Percentiles rank a stretch among this genome's conserved stretches.
These are phyloP conservation scores for Limonium bicolor DNA, from an alignment of 148 eudicot genomes.

Conservation along the genomic window DNA sequence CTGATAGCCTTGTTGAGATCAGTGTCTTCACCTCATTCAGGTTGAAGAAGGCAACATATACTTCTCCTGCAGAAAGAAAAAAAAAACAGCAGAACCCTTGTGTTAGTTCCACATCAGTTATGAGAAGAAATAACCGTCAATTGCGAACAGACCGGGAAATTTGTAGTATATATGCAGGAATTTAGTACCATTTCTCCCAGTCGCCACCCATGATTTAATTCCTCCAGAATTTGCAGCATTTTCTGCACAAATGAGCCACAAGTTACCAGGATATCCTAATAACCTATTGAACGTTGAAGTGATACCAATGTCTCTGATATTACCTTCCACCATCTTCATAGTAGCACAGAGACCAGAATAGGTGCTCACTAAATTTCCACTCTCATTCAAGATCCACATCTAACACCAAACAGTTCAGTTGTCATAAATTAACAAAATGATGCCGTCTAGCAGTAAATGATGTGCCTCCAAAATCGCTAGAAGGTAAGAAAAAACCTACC, in stretches of 20 bases:
- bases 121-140: background rate
- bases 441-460: background rate
- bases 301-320: background rate
- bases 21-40: conserved; percentile 23
- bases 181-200: conserved; percentile 54
- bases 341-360: conserved; percentile 79
- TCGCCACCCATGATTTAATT: conserved; percentile 75
- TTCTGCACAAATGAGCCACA: conserved; percentile 24
- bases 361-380: conserved; percentile 63
- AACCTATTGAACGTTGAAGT: background rate
- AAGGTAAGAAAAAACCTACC: conserved; percentile 20
- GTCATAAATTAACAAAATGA: too few relatives aligned
- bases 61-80: conserved; percentile 34
- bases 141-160: too few relatives aligned
- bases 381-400: conserved; percentile 62
- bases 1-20: conserved; percentile 34
- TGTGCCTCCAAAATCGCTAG: too few relatives aligned
- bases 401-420: conserved; percentile 8
- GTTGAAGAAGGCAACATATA: conserved; percentile 75
- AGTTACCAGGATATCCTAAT: background rate
- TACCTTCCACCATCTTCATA: conserved; percentile 42
- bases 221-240: conserved; percentile 23
- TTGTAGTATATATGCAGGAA: background rate
- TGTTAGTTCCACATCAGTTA: background rate
- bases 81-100: conserved; percentile 2